Percentiles rank a stretch among this genome's conserved stretches.
Conservation (phyloP, 208 protist genomes). For the Balamuthia mandrillaris region DNA sequence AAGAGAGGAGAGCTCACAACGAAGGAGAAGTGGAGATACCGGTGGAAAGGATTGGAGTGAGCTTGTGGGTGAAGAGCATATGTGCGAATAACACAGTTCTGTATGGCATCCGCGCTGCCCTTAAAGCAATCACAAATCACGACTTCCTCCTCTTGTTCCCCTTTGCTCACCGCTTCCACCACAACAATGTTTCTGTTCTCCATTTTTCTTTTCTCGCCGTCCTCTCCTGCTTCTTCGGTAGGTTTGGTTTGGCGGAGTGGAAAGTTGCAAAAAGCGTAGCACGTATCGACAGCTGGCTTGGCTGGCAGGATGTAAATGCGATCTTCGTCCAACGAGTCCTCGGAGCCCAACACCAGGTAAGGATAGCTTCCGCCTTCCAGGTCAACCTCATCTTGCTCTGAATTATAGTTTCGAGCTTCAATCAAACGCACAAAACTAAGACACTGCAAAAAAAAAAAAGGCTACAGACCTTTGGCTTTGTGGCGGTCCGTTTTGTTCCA, state of each 20-base stretch:
- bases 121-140: background rate
- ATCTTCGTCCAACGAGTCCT: background rate
- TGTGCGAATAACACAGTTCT: constrained; percentile 5
- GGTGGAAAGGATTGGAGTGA: background rate
- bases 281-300: background rate
- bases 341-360: background rate
- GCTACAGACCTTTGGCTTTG: background rate
- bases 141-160: too few relatives aligned
- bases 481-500: background rate
- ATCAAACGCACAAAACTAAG: too few relatives aligned
- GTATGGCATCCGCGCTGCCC: constrained; percentile 9
- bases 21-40: background rate
- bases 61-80: background rate
- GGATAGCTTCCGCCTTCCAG: background rate
- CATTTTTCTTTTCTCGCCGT: too few relatives aligned
- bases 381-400: background rate
- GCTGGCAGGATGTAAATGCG: background rate
- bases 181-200: constrained; percentile 24
- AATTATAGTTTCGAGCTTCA: background rate
- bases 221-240: too few relatives aligned
- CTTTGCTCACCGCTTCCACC: too few relatives aligned
- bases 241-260: too few relatives aligned
- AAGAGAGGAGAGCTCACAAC: too few relatives aligned
- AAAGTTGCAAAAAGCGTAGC: constrained; percentile 25
- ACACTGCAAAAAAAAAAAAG: too few relatives aligned